Percentiles rank a stretch among this genome's conserved stretches.
phyloP scores from a whole-genome alignment of 768 basidiomycete species.

The Rhizopogon salebrosus region DNA sequence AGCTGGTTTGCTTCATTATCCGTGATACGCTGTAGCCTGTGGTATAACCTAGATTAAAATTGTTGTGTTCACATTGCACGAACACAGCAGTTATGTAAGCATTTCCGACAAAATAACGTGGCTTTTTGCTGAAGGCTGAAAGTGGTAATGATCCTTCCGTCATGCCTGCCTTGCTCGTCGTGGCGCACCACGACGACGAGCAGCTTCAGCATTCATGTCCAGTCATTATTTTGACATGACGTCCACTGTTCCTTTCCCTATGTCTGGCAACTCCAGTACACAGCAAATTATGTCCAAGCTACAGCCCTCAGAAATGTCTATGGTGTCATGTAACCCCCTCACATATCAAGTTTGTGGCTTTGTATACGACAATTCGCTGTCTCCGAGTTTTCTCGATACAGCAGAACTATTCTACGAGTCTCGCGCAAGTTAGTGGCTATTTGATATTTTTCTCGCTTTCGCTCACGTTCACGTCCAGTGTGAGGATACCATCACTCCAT shows the following conservation, averaged over 20 bases:
- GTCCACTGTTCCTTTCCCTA: neutral
- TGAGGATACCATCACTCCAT: neutral
- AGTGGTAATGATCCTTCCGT: neutral
- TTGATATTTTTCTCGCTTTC: neutral
- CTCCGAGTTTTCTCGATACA: constrained; percentile 42
- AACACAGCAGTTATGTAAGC: no score
- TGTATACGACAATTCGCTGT: constrained; percentile 52
- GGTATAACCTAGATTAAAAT: no score
- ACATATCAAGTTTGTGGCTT: constrained; percentile 67
- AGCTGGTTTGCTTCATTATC: no score
- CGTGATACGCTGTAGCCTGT: no score
- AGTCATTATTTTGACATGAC: neutral
- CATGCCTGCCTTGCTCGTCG: neutral
- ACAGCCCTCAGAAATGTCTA: constrained; percentile 14
- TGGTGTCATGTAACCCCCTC: constrained; percentile 44
- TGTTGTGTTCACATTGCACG: no score
- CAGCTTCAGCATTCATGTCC: neutral
- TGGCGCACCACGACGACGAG: neutral
- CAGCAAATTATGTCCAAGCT: neutral
- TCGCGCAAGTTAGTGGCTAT: constrained; percentile 51
- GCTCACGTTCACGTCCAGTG: constrained; percentile 4
- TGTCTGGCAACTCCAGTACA: neutral
- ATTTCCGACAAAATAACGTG: no score
- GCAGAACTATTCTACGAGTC: constrained; percentile 66
- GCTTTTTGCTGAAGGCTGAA: no score